Base-by-base conservation (phyloP, 306 rosid genomes). In the Gastrolobium bilobum region DNA sequence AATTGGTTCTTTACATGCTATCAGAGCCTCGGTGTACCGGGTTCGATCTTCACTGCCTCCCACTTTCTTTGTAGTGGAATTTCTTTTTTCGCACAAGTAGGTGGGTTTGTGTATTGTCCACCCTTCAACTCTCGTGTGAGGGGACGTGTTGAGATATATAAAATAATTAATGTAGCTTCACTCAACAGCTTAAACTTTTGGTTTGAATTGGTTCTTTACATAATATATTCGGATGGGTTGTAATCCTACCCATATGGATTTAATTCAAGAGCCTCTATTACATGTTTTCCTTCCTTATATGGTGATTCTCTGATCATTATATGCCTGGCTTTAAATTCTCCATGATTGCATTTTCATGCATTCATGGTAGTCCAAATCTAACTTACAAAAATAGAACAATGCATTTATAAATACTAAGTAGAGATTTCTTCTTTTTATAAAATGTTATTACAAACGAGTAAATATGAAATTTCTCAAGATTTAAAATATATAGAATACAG, bases 361-460 rank as follows among this genome's bases (percentile, higher is more conserved):
- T 11, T 0, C 10, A 9, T 69, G 78, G 64, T 52, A 10, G 68
- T 69, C 66, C 42, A 50, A 48, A 53, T 58, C 42, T 43, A 70
- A 43, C 47, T 15, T 53, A 62, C 39, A 31, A 61, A 65, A 78
- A 46, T 64, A 56, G 51, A 64, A 50, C 33, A 67, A 42, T 13
- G 35, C 38, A 44, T 47, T 47, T 65, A 63, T 44, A 20, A 40
- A 42, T 77, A 71, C 14, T 56, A 72, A 71, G n/a, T 43, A 56
- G 31, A 44, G 60, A 56, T 52, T 39, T 72, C 1, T 54, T 7
- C 26, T 20, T 56, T 29, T 54, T 46, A 56, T 56, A 44, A 69
- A 35, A 8, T 64, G 74, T 65, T 47, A n/a, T 72, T 72, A 65
- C 76, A 77, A 79, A 81, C 68, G 10, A 37, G 51, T 47, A 57